Base-by-base conservation (phyloP, 1,139 yeast genomes). In the Yamadazyma atlantica region DNA sequence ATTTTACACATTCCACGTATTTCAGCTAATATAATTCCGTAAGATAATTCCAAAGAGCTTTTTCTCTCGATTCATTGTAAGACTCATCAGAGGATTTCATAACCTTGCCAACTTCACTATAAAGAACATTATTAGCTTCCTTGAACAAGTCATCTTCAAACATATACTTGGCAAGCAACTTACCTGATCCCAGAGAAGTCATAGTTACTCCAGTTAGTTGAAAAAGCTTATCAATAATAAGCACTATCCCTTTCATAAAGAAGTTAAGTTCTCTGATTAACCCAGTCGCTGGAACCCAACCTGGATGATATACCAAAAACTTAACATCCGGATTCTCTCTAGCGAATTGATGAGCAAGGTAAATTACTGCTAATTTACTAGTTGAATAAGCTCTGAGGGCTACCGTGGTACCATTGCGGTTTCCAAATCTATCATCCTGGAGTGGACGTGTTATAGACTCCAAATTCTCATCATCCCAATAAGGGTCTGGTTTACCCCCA, bases 331-430 rank as follows among this genome's bases (percentile, higher is more conserved):
- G 32, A 26, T 41, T 24, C n/a, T 27, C 25, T 27, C 30, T 26
- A 10, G 42, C 44, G 27, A 36, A 33, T 18, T 39, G 32, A 24
- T 39, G 34, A 11, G 23, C 18, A n/a, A 39, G 32, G 33, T 41
- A 41, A 19, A 38, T 14, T 5, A 41, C 24, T 1, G 35, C 44
- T 33, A 41, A 39, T 37, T 41, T 41, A 26, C 41, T 36, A 12
- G 25, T 15, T 13, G 33, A 26, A 18, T 39, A 41, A 15, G 42
- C 40, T 31, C 44, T 39, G 8, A 11, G 2, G 3, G 43, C 41
- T 8, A 41, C 40, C 6, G 14, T 22, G 2, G 13, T 3, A 22
- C 29, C 6, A 17, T 23, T 29, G 2, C 41, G 43, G 11, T 37
- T 18, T 13, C 17, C 14, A 22, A 28, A 34, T 7, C 11, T 11